Base-by-base conservation (phyloP, 2,329 filamentous ascomycete genomes). In the Biscogniauxia sp. region DNA sequence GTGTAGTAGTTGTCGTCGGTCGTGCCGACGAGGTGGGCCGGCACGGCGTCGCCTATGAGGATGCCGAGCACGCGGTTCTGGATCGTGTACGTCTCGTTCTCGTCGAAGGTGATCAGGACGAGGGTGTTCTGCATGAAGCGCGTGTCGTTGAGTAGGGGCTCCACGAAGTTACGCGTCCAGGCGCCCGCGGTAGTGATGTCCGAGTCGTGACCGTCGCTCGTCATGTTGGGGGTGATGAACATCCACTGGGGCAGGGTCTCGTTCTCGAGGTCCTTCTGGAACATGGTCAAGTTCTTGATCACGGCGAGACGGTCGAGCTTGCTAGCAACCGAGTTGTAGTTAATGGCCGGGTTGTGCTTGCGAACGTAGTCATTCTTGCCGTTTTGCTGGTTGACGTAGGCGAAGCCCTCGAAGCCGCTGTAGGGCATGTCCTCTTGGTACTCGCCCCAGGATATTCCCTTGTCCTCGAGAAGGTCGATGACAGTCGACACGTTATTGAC, bases 371-470 rank as follows among this genome's bases (percentile, higher is more conserved):
- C 86, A 69, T 93, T 90, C 54, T 83, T 81, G 28, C 84, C 83
- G 2, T 83, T 90, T 66, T 84, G 63, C 65, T 86, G 85, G 75
- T 92, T 92, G 59, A 85, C 80, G 72, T 79, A 91, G 0, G 76
- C 78, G 41, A 75, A 74, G 23, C 90, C 90, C 73, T 91, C 82
- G 75, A 86, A 94, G 13, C 91, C 91, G 1, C 85, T 80, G 75
- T 87, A 92, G 1, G 91, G 91, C 81, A 89, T 82, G 69, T 91
- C 88, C 72, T 95, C 91, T 74, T 93, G 85, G 77, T 94, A 95
- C 65, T 88, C 79, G 55, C 79, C 88, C 88, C 88, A 92, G 2
- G 82, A 82, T 71, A 92, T 86, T 57, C 80, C 79, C 69, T 82
- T 84, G 65, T 82, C 80, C 64, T 90, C 87, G 20, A 91, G 83